Percentiles rank a stretch among this genome's conserved stretches.
phyloP scores from a whole-genome alignment of 768 basidiomycete species.

The Lactifluus hygrophoroides region DNA sequence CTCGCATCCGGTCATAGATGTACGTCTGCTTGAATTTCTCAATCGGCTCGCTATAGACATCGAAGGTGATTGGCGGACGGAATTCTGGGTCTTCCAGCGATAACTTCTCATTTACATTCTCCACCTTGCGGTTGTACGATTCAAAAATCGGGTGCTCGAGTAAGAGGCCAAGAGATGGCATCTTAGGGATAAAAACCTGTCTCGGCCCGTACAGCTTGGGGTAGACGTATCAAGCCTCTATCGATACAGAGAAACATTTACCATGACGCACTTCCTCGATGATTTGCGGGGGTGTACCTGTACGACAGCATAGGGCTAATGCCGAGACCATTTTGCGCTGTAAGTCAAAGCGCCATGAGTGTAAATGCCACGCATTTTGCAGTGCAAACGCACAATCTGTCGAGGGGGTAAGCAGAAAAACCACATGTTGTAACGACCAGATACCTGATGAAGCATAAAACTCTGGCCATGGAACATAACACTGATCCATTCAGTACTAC shows the following conservation, averaged over 20 bases:
- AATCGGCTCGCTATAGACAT: slow-evolving; percentile 54
- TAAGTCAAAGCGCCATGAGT: slow-evolving; percentile 8
- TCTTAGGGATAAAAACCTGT: slow-evolving; percentile 82
- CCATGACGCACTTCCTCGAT: slow-evolving; percentile 52
- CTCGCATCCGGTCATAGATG: slow-evolving; percentile 83
- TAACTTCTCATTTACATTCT: slow-evolving; percentile 41
- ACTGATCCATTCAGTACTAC: slow-evolving; percentile 90
- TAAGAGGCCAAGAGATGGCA: slow-evolving; percentile 88
- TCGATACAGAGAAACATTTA: not conserved
- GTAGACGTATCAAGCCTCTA: not conserved
- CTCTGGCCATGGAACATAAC: slow-evolving; percentile 93
- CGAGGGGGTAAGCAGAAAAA: slow-evolving; percentile 8
- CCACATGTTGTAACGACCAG: slow-evolving; percentile 22
- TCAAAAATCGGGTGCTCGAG: slow-evolving; percentile 82
- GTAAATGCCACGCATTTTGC: slow-evolving; percentile 13
- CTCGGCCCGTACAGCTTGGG: slow-evolving; percentile 67
- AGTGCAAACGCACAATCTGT: slow-evolving; percentile 40
- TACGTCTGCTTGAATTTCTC: slow-evolving; percentile 74
- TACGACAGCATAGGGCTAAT: slow-evolving; percentile 71
- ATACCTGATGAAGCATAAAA: slow-evolving; percentile 97
- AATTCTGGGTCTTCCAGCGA: slow-evolving; percentile 49
- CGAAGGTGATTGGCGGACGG: slow-evolving; percentile 68
- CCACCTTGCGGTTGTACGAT: slow-evolving; percentile 60
- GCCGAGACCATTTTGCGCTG: slow-evolving; percentile 97
- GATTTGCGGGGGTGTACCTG: slow-evolving; percentile 61